phyloP scores from a whole-genome alignment of 768 basidiomycete species.

The Kondoa malvinella region DNA sequence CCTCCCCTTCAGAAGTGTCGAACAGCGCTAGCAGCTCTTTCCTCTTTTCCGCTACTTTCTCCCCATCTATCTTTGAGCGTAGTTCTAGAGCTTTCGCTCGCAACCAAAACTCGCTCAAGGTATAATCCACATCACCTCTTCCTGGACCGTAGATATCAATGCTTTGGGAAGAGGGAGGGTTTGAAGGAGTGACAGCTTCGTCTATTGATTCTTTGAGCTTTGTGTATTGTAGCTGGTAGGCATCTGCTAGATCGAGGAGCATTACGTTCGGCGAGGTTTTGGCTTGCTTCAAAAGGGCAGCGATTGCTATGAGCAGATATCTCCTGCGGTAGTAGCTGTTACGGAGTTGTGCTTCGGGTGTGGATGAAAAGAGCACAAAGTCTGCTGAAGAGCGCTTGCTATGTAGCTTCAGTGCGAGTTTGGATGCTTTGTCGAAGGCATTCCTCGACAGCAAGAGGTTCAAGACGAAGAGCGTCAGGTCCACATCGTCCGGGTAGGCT shows the following conservation, averaged over 20 bases:
- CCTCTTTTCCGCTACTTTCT: background rate
- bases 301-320: background rate
- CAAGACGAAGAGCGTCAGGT: background rate
- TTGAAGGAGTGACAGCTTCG: background rate
- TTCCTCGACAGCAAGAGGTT: background rate
- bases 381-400: background rate
- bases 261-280: background rate
- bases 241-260: background rate
- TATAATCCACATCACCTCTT: background rate
- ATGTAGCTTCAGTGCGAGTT: background rate
- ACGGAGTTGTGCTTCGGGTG: background rate
- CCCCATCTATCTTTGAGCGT: background rate
- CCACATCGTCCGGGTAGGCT: background rate
- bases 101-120: conserved; percentile 5
- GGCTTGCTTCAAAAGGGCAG: background rate
- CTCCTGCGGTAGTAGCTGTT: background rate
- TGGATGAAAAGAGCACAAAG: background rate
- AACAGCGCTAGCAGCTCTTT: background rate
- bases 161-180: background rate
- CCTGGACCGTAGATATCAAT: background rate
- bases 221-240: background rate
- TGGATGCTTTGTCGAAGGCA: background rate
- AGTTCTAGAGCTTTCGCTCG: background rate
- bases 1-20: conserved; percentile 6
- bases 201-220: background rate